Percentiles rank a stretch among this genome's conserved stretches.
phyloP scores from a whole-genome alignment of 2,329 filamentous ascomycete genomes.

The Aspergillus sp. region DNA sequence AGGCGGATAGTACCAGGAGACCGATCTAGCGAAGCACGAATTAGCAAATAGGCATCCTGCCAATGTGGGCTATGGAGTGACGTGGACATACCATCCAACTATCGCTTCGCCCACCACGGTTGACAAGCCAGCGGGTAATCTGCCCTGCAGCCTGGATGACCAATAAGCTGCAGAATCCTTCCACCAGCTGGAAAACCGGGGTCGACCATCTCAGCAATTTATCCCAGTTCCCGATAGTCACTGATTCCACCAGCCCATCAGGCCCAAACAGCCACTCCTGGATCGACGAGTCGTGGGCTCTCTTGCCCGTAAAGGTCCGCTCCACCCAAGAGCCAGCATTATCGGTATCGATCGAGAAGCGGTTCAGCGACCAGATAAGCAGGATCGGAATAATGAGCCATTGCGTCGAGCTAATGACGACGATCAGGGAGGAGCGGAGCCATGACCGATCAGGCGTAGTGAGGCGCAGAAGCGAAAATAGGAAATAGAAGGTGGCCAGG shows the following conservation, averaged over 20 bases:
- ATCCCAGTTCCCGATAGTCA: slow-evolving; percentile 85
- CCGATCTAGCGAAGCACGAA: slow-evolving; percentile 64
- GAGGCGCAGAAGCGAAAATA: slow-evolving; percentile 79
- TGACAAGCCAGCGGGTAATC: slow-evolving; percentile 92
- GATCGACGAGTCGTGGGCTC: slow-evolving; percentile 65
- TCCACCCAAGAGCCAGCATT: slow-evolving; percentile 72
- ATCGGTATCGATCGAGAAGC: slow-evolving; percentile 89
- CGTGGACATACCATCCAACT: slow-evolving; percentile 80
- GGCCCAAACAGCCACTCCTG: slow-evolving; percentile 87
- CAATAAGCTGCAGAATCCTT: slow-evolving; percentile 93
- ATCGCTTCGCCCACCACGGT: slow-evolving; percentile 81
- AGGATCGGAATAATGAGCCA: slow-evolving; percentile 83
- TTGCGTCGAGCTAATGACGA: slow-evolving; percentile 73
- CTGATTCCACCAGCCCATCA: slow-evolving; percentile 75
- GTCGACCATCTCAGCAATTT: slow-evolving; percentile 85
- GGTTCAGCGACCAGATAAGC: slow-evolving; percentile 92
- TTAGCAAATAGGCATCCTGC: not conserved
- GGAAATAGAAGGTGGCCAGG: slow-evolving; percentile 85
- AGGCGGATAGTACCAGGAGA: slow-evolving; percentile 82
- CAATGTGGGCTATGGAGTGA: not conserved
- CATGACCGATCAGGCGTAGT: slow-evolving; percentile 76
- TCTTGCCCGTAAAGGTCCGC: slow-evolving; percentile 70
- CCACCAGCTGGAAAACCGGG: slow-evolving; percentile 88
- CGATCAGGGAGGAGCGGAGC: slow-evolving; percentile 70
- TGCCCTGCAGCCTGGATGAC: slow-evolving; percentile 95